Conservation (phyloP, 805 yeast species). For the Ogataea allantospora region DNA sequence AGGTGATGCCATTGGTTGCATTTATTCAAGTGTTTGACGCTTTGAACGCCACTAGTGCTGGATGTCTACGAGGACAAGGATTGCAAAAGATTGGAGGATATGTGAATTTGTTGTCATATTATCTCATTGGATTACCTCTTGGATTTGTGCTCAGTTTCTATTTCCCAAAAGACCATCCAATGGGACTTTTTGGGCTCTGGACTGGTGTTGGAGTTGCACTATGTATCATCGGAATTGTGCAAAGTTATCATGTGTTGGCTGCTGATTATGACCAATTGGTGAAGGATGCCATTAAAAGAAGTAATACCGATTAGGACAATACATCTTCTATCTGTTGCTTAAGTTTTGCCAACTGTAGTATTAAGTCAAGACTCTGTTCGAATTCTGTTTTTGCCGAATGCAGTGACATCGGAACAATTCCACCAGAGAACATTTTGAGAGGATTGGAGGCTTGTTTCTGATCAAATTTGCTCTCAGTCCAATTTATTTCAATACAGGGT, state of each 20-base stretch:
- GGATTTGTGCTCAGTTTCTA: constrained; percentile 58
- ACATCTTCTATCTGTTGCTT: constrained; percentile 3
- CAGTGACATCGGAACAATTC: constrained; percentile 24
- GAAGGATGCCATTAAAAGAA: constrained; percentile 40
- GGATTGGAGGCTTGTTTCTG: constrained; percentile 16
- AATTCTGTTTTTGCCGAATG: constrained; percentile 20
- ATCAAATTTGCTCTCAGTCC: neutral
- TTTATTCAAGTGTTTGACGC: constrained; percentile 48
- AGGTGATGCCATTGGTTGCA: constrained; percentile 33
- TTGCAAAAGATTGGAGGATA: constrained; percentile 56
- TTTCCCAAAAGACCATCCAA: constrained; percentile 32
- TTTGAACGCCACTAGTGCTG: constrained; percentile 48
- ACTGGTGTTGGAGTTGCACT: constrained; percentile 35
- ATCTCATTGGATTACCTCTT: constrained; percentile 66
- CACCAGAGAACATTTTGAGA: constrained; percentile 28
- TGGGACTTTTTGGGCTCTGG: constrained; percentile 42
- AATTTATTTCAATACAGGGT: constrained; percentile 12
- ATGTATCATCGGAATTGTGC: constrained; percentile 46
- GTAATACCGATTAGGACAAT: constrained; percentile 26
- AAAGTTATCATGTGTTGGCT: constrained; percentile 44
- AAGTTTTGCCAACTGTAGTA: constrained; percentile 15
- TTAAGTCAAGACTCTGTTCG: constrained; percentile 6
- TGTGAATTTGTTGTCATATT: constrained; percentile 57
- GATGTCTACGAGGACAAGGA: constrained; percentile 58
- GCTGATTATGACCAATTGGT: constrained; percentile 54